phyloP scores from a whole-genome alignment of 2,329 filamentous ascomycete genomes.

The Curvularia lunata region DNA sequence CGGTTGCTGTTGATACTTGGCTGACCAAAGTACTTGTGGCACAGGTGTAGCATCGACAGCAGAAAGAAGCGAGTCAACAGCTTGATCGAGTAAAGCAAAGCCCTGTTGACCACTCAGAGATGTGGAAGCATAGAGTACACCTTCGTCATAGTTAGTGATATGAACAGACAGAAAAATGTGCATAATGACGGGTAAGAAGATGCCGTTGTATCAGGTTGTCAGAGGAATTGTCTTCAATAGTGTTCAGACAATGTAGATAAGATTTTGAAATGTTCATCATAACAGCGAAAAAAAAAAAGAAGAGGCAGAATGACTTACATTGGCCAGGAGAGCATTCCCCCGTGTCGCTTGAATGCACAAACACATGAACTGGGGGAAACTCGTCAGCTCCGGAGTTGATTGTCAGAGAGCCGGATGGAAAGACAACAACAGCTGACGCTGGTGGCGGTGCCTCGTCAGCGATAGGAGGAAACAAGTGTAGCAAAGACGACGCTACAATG shows the following conservation, averaged over 20 bases:
- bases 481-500: conserved; percentile 71
- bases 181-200: conserved; percentile 5
- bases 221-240: conserved; percentile 85
- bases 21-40: conserved; percentile 58
- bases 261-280: conserved; percentile 92
- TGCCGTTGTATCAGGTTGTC: conserved; percentile 78
- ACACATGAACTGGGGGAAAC: conserved; percentile 61
- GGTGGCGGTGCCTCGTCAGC: conserved; percentile 78
- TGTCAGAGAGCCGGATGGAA: conserved; percentile 65
- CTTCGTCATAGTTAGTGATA: conserved; percentile 54
- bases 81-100: conserved; percentile 48
- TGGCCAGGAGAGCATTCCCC: conserved; percentile 88
- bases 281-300: conserved; percentile 46
- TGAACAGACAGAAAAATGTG: conserved; percentile 8
- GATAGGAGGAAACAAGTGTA: conserved; percentile 70
- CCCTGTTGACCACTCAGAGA: conserved; percentile 46
- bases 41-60: conserved; percentile 42
- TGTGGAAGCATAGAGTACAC: conserved; percentile 64
- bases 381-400: conserved; percentile 27
- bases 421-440: conserved; percentile 73
- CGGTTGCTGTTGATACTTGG: conserved; percentile 59
- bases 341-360: conserved; percentile 86
- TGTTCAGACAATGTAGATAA: conserved; percentile 99
- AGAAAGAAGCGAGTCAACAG: conserved; percentile 53
- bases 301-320: conserved; percentile 70